phyloP scores from a whole-genome alignment of 495 filamentous ascomycete genomes.

The Penicillium cosmopolitanum region DNA sequence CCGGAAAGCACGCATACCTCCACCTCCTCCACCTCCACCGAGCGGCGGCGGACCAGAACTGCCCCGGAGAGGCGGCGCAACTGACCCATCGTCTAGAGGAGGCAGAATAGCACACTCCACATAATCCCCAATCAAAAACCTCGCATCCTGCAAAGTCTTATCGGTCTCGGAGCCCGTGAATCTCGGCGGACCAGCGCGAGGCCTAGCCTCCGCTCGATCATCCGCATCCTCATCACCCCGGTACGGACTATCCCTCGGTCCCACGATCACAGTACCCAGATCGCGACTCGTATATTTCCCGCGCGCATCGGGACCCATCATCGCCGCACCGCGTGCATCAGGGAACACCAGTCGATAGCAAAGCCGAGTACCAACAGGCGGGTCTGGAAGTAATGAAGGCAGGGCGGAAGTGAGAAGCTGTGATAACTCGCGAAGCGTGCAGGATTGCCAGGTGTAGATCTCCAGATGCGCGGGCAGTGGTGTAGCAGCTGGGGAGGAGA shows the following conservation, averaged over 20 bases:
- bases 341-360: slow-evolving; percentile 86
- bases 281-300: slow-evolving; percentile 73
- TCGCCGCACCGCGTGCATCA: slow-evolving; percentile 64
- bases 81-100: slow-evolving; percentile 72
- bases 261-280: slow-evolving; percentile 80
- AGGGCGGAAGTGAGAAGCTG: slow-evolving; percentile 71
- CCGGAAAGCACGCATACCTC: slow-evolving; percentile 52
- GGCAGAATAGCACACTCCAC: slow-evolving; percentile 79
- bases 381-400: slow-evolving; percentile 70
- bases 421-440: slow-evolving; percentile 81
- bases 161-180: slow-evolving; percentile 60
- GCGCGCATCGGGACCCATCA: slow-evolving; percentile 48
- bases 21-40: slow-evolving; percentile 27
- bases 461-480: slow-evolving; percentile 70
- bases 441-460: slow-evolving; percentile 88
- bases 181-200: slow-evolving; percentile 31
- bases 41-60: slow-evolving; percentile 19
- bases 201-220: slow-evolving; percentile 27
- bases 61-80: slow-evolving; percentile 56
- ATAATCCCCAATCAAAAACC: slow-evolving; percentile 89
- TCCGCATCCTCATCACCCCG: slow-evolving; percentile 56
- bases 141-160: slow-evolving; percentile 72
- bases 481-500: slow-evolving; percentile 37
- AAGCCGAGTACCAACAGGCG: slow-evolving; percentile 77
- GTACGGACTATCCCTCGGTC: slow-evolving; percentile 34